Conservation (phyloP, 129 eudicot species). For the Apium graveolens region DNA sequence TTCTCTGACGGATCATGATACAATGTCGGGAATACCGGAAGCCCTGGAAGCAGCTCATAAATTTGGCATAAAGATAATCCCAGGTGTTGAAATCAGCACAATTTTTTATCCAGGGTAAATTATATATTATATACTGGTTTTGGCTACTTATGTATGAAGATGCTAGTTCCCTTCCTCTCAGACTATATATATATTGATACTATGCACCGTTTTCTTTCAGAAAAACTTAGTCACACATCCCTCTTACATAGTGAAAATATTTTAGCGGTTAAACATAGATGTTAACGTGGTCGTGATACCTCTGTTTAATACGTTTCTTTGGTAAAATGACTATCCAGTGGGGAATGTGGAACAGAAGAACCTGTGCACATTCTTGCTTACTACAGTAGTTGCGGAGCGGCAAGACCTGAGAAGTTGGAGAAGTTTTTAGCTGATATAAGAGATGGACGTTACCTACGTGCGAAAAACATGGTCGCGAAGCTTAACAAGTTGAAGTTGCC, state of each 20-base stretch:
- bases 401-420: constrained; percentile 51
- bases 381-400: constrained; percentile 87
- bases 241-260: not conserved
- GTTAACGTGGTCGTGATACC: not conserved
- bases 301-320: not conserved
- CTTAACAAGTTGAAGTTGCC: constrained; percentile 73
- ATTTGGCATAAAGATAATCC: constrained; percentile 83
- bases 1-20: constrained; percentile 93
- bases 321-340: constrained; percentile 29
- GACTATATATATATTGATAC: not conserved
- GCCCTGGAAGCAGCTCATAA: constrained; percentile 78
- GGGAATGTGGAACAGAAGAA: constrained; percentile 63
- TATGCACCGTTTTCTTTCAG: not conserved
- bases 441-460: constrained; percentile 83
- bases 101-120: constrained; percentile 65
- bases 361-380: constrained; percentile 97
- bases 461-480: constrained; percentile 75
- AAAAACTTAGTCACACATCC: not conserved
- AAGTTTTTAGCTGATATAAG: constrained; percentile 59
- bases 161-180: not conserved
- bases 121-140: not conserved
- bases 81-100: constrained; percentile 96
- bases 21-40: constrained; percentile 90
- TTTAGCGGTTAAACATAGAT: not conserved
- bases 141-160: not conserved